Evolutionary conservation across 257 asterid species (phyloP).

Genomic region (Verbascum thapsus): DNA sequence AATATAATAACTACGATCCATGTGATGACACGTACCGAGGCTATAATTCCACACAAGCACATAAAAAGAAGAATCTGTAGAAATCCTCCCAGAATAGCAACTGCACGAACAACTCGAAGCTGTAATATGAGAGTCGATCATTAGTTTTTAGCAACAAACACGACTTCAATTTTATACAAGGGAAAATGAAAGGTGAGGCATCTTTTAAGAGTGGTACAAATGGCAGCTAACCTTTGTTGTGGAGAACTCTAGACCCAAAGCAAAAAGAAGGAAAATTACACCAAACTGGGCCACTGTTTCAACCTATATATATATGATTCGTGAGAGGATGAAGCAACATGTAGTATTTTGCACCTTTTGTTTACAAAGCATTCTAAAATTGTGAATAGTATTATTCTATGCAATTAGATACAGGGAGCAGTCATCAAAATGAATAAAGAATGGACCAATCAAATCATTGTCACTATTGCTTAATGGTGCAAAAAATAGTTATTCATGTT

Average conservation of each 20-base stretch:
- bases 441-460: slow-evolving; percentile 19
- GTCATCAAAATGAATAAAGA: slow-evolving; percentile 9
- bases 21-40: slow-evolving; percentile 58
- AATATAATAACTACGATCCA: slow-evolving; percentile 20
- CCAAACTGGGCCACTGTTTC: slow-evolving; percentile 99
- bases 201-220: slow-evolving; percentile 23
- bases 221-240: slow-evolving; percentile 68
- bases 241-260: slow-evolving; percentile 97
- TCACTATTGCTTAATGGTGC: slow-evolving; percentile 4
- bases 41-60: slow-evolving; percentile 92
- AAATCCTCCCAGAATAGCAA: slow-evolving; percentile 96
- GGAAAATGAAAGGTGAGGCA: slow-evolving; percentile 4
- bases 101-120: slow-evolving; percentile 98
- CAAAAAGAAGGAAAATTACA: slow-evolving; percentile 96
- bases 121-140: slow-evolving; percentile 36
- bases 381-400: slow-evolving; percentile 16
- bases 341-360: slow-evolving; percentile 8
- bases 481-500: slow-evolving; percentile 9
- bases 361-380: slow-evolving; percentile 23
- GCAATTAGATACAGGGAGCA: slow-evolving; percentile 8
- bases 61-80: slow-evolving; percentile 90
- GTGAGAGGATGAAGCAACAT: slow-evolving; percentile 25
- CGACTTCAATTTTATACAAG: slow-evolving; percentile 23
- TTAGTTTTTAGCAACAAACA: slow-evolving; percentile 27
- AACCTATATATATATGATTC: slow-evolving; percentile 59